Evolutionary conservation across 2,329 filamentous ascomycete genomes (phyloP).

Genomic region (Paraconiothyrium sp.): DNA sequence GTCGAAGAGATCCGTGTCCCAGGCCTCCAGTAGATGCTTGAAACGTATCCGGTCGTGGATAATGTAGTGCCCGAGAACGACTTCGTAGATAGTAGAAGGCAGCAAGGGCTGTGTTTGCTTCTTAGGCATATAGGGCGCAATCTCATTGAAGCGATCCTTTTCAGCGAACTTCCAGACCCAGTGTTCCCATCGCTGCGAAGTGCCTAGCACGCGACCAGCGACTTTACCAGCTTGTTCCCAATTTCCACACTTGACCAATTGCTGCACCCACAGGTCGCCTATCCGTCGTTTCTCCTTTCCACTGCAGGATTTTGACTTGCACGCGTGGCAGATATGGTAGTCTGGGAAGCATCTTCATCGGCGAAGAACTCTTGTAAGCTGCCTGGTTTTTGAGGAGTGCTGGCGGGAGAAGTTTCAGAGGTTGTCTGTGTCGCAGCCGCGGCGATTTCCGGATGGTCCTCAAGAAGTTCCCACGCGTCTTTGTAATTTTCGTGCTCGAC

Average conservation of each 20-base stretch:
- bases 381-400: slow-evolving; percentile 53
- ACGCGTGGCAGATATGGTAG: slow-evolving; percentile 68
- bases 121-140: slow-evolving; percentile 82
- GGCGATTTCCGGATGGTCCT: slow-evolving; percentile 82
- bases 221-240: slow-evolving; percentile 83
- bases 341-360: slow-evolving; percentile 72
- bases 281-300: slow-evolving; percentile 90
- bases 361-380: slow-evolving; percentile 73
- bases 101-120: slow-evolving; percentile 81
- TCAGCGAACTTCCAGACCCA: slow-evolving; percentile 95
- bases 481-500: slow-evolving; percentile 82
- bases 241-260: slow-evolving; percentile 76
- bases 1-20: slow-evolving; percentile 87
- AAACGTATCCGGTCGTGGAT: slow-evolving; percentile 78
- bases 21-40: slow-evolving; percentile 79
- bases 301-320: slow-evolving; percentile 69
- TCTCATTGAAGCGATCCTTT: slow-evolving; percentile 87
- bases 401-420: slow-evolving; percentile 51
- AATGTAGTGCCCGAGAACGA: slow-evolving; percentile 89
- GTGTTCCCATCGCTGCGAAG: slow-evolving; percentile 87
- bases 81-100: slow-evolving; percentile 84
- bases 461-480: slow-evolving; percentile 86
- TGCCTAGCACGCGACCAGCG: slow-evolving; percentile 83
- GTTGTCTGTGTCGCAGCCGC: slow-evolving; percentile 51
- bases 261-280: slow-evolving; percentile 91